Evolutionary conservation across 805 yeast species (phyloP), one percentile per base, ranked within the genome.

Genomic region (Candida michaelii): DNA sequence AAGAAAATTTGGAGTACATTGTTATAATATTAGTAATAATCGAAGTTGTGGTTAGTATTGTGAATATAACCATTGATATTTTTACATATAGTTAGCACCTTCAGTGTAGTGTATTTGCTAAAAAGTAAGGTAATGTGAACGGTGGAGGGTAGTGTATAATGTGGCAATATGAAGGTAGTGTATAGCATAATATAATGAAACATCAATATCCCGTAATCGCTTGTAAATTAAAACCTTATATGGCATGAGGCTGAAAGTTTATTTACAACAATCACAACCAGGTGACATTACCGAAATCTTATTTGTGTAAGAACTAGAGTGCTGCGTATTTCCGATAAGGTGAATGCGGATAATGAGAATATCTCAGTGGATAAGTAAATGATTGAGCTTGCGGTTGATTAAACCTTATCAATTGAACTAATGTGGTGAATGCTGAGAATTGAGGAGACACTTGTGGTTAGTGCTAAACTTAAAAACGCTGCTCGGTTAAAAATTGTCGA

Each of bases 11-110:
- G 49, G 98, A 91, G 58, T 83, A 88, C 52, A 85, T 91, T 29
- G 97, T 93, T 14, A 89, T 93, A 42, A 82, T 89, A 17, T 69
- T 93, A 39, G 95, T 93, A 45, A 96, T 91, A 2, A 93, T 90
- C 6, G 96, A 91, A 65, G 95, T 91, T 12, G 64, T 90, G 24
- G 95, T 91, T 4, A 90, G 97, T 14, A 73, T 91, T 9, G 73
- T 90, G 30, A 90, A 90, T 56, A 88, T 89, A 17, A 73, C 82
- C 10, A 77, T 80, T 27, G 87, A 82, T 56, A 63, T 81, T 25
- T 47, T 69, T 37, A 63, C 69, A 0, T 66, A 59, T 40, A 56
- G 48, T 43, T 9, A 17, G 5, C n/a, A n/a, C n/a, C n/a, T n/a
- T n/a, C n/a, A n/a, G n/a, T n/a, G n/a, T n/a, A 21, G 8, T 21